Conservation (phyloP, 495 filamentous ascomycete genomes). For the Staphylotrichum longicolle region DNA sequence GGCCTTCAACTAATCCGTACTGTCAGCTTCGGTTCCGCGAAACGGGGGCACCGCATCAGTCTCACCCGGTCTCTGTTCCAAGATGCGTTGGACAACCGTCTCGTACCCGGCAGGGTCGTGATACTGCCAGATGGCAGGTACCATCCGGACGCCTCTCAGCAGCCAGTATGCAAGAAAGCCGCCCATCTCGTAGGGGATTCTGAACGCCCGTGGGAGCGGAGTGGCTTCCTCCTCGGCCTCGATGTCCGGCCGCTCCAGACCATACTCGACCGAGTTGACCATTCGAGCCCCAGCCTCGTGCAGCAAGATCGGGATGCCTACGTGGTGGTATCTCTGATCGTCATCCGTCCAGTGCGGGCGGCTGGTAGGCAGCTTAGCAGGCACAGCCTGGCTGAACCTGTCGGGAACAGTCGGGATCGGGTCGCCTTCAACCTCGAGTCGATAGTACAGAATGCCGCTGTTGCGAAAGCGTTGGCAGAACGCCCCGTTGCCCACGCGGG, state of each 20-base stretch:
- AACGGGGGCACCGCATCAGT: background rate
- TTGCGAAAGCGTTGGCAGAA: background rate
- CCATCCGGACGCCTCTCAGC: background rate
- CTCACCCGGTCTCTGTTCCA: slow-evolving; percentile 3
- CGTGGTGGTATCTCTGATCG: slow-evolving; percentile 6
- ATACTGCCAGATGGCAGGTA: background rate
- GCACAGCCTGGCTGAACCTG: slow-evolving; percentile 11
- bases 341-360: background rate
- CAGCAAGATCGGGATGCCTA: slow-evolving; percentile 4
- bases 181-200: background rate
- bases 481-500: slow-evolving; percentile 7
- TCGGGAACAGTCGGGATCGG: slow-evolving; percentile 15
- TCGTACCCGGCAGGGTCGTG: slow-evolving; percentile 7
- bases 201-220: background rate
- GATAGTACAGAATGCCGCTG: slow-evolving; percentile 1
- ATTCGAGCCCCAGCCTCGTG: background rate
- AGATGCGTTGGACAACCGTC: slow-evolving; percentile 5
- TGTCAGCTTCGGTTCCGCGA: background rate
- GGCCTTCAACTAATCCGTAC: no score
- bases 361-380: background rate
- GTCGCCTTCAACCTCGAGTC: slow-evolving; percentile 6
- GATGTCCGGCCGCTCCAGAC: slow-evolving; percentile 7
- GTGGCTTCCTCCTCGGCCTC: slow-evolving; percentile 3
- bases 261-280: slow-evolving; percentile 1
- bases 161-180: slow-evolving; percentile 7